These are phyloP conservation scores for Terana coerulea DNA, from an alignment of 768 basidiomycete species.

Conservation along the genomic window DNA sequence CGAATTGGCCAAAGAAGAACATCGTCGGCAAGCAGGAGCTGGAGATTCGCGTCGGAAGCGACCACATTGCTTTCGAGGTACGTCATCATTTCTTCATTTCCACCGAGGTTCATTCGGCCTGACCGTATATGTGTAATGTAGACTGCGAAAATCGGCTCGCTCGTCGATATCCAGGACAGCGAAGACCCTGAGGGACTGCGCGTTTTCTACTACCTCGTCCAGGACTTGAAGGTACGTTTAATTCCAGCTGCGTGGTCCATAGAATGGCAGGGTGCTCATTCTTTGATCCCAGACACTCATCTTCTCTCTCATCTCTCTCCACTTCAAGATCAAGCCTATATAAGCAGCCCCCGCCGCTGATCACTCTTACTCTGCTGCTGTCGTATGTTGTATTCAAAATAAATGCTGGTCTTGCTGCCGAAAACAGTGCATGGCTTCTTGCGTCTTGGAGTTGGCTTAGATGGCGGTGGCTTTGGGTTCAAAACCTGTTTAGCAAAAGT, in stretches of 20 bases:
- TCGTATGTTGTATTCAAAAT: too few relatives aligned
- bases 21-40: conserved; percentile 98
- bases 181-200: conserved; percentile 97
- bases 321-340: conserved; percentile 99
- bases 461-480: too few relatives aligned
- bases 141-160: conserved; percentile 97
- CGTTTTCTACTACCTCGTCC: conserved; percentile 98
- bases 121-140: conserved; percentile 28
- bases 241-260: background rate
- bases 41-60: conserved; percentile 89
- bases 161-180: conserved; percentile 95
- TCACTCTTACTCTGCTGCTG: too few relatives aligned
- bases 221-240: conserved; percentile 82
- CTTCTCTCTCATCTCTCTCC: conserved; percentile 95
- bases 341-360: conserved; percentile 39
- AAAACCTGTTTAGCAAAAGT: too few relatives aligned
- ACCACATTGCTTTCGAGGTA: conserved; percentile 97
- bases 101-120: background rate
- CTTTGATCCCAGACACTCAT: conserved; percentile 74
- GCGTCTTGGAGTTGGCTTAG: too few relatives aligned
- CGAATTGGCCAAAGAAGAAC: conserved; percentile 98
- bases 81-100: conserved; percentile 18
- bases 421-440: too few relatives aligned
- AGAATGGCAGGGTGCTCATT: too few relatives aligned
- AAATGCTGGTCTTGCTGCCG: too few relatives aligned